Evolutionary conservation across 495 filamentous ascomycete genomes (phyloP), one percentile per base, ranked within the genome.

Genomic region (Xylaria venustula): DNA sequence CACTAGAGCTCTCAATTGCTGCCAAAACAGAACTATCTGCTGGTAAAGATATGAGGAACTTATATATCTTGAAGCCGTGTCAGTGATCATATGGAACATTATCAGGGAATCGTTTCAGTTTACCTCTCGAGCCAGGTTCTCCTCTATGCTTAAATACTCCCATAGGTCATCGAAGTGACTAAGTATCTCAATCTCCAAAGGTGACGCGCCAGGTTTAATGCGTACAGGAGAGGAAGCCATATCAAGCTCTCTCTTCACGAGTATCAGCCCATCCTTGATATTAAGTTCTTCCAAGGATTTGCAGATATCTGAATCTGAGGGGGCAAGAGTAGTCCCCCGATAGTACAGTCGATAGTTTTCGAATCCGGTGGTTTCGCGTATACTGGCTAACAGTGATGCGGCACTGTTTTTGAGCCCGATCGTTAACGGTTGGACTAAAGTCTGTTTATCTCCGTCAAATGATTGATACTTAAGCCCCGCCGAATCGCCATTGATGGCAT

Each of bases 151-250:
- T 37, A 98, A 81, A 64, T 93, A 87, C 17, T 85, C 83, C 79
- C 93, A 96, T 8, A 98, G 74, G 56, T 93, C 86, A 54, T 91
- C 84, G 69, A 97, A 96, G 72, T 96, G 90, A 57, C 87, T 84
- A 56, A 96, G 73, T 20, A 98, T 86, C 61, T 93, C 90, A 14
- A 79, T 76, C 62, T 96, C 90, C 7, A 93, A 79, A 14, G 75
- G 75, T 12, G 80, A 79, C n/a, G 77, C 74, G 2, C 73, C 77
- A 20, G 73, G 71, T 30, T 72, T 73, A 46, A 74, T 61, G 30
- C 67, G 68, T 17, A 59, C 58, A 15, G 72, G 69, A 42, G 71
- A 67, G 11, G 64, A 64, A 7, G 68, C 66, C 11, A 62, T 42
- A 17, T 78, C 75, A 14, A 70, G 64, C 36, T 80, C 79, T 23